These are phyloP conservation scores for Penicillium nordicum DNA, from an alignment of 2,329 filamentous ascomycete genomes.

Conservation along the genomic window DNA sequence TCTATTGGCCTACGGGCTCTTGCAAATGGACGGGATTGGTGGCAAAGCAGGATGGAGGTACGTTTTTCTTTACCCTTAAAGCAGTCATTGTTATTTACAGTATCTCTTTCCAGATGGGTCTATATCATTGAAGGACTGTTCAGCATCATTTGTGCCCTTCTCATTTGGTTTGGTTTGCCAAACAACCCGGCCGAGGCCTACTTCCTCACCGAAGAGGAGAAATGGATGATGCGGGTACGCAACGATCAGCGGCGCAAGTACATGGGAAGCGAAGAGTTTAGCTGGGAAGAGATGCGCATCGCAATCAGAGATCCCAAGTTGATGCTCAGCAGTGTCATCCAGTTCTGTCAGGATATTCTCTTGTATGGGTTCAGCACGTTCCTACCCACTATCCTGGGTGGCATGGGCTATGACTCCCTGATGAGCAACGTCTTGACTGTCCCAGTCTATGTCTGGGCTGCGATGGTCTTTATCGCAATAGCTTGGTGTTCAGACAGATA, in stretches of 20 bases:
- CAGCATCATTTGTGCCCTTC: constrained; percentile 42
- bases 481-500: constrained; percentile 48
- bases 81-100: background rate
- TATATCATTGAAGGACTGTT: constrained; percentile 52
- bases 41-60: constrained; percentile 49
- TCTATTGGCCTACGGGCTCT: constrained; percentile 37
- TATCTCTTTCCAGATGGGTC: constrained; percentile 37
- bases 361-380: constrained; percentile 60
- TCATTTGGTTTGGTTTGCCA: constrained; percentile 37
- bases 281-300: constrained; percentile 9
- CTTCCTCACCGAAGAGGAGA: constrained; percentile 50
- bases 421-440: constrained; percentile 55
- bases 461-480: constrained; percentile 40
- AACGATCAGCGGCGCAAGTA: constrained; percentile 46
- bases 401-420: constrained; percentile 52
- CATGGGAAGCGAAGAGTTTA: constrained; percentile 44
- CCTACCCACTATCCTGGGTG: constrained; percentile 54
- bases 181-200: constrained; percentile 48
- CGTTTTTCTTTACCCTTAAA: constrained; percentile 2
- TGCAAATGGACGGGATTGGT: constrained; percentile 47
- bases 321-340: constrained; percentile 48
- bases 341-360: constrained; percentile 53
- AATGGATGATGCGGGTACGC: constrained; percentile 50
- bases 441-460: constrained; percentile 55
- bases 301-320: constrained; percentile 48